Percentiles rank a stretch among this genome's conserved stretches.
phyloP scores from a whole-genome alignment of 2,329 filamentous ascomycete genomes.

The Colletotrichum lentis region DNA sequence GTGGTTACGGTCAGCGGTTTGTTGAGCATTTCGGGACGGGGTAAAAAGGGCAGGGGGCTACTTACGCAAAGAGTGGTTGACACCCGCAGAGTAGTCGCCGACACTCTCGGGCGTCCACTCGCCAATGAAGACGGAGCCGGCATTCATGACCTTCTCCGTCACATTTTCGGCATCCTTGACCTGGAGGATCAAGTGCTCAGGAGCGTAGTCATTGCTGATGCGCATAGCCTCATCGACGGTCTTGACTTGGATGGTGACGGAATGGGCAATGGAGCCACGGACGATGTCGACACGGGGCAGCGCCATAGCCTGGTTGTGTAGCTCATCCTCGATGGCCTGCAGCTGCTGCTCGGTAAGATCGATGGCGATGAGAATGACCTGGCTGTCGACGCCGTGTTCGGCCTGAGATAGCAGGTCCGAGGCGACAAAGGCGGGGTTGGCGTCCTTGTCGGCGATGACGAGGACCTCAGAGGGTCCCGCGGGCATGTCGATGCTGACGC shows the following conservation, averaged over 20 bases:
- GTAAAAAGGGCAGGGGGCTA: conserved; percentile 43
- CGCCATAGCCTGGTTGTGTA: conserved; percentile 85
- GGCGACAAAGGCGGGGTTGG: conserved; percentile 94
- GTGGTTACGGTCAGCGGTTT: conserved; percentile 26
- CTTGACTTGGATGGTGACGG: conserved; percentile 81
- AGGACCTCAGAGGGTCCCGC: conserved; percentile 95
- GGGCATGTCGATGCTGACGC: conserved; percentile 97
- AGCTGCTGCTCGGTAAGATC: conserved; percentile 78
- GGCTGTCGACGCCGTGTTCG: conserved; percentile 95
- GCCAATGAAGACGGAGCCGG: conserved; percentile 94
- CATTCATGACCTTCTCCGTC: conserved; percentile 85
- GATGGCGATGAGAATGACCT: conserved; percentile 90
- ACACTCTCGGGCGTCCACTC: conserved; percentile 98
- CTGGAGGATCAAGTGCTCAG: conserved; percentile 95
- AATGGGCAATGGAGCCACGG: conserved; percentile 87
- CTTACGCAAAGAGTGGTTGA: conserved; percentile 97
- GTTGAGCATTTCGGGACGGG: neutral
- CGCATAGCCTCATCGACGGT: conserved; percentile 76
- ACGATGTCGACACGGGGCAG: conserved; percentile 94
- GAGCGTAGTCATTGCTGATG: conserved; percentile 92
- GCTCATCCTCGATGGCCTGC: conserved; percentile 85
- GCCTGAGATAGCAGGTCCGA: conserved; percentile 95
- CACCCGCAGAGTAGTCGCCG: conserved; percentile 96
- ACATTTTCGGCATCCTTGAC: conserved; percentile 77
- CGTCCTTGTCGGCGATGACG: conserved; percentile 87